Conservation (phyloP, 2,329 filamentous ascomycete species). For the Fonsecaea monophora region DNA sequence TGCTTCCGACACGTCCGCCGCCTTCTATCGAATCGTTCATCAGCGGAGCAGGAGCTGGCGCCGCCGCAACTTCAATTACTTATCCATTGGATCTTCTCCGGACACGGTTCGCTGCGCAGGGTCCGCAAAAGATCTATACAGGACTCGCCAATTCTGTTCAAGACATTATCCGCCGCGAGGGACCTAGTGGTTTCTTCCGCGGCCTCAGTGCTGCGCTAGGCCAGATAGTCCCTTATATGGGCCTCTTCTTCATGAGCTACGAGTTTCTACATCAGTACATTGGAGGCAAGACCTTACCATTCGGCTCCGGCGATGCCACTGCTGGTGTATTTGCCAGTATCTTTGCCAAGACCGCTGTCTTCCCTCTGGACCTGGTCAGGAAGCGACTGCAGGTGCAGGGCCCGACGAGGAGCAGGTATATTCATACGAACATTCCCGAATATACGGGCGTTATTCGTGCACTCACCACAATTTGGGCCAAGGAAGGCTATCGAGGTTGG, state of each 20-base stretch:
- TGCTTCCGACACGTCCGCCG: constrained; percentile 62
- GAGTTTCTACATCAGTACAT: constrained; percentile 73
- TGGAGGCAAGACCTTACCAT: constrained; percentile 63
- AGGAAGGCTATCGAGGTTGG: constrained; percentile 78
- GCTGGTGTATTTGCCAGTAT: constrained; percentile 82
- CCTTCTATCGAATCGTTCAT: constrained; percentile 78
- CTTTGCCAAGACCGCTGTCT: constrained; percentile 85
- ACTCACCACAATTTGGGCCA: constrained; percentile 69
- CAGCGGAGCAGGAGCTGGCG: constrained; percentile 81
- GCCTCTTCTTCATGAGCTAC: constrained; percentile 90
- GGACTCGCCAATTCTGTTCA: constrained; percentile 72
- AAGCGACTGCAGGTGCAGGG: constrained; percentile 96
- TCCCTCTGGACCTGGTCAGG: constrained; percentile 88
- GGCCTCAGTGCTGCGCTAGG: constrained; percentile 80
- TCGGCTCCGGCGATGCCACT: constrained; percentile 80
- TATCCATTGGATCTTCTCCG: constrained; percentile 93
- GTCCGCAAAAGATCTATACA: constrained; percentile 76
- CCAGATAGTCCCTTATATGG: constrained; percentile 97
- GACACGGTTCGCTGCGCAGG: constrained; percentile 96
- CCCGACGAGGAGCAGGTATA: constrained; percentile 77
- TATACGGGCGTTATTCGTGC: constrained; percentile 73
- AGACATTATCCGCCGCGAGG: constrained; percentile 79
- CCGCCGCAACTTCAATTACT: constrained; percentile 78
- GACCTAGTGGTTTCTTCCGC: constrained; percentile 80
- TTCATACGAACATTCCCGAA: constrained; percentile 85